These are phyloP conservation scores for Aegle marmelos DNA, from an alignment of 345 rosid species.

Conservation along the genomic window DNA sequence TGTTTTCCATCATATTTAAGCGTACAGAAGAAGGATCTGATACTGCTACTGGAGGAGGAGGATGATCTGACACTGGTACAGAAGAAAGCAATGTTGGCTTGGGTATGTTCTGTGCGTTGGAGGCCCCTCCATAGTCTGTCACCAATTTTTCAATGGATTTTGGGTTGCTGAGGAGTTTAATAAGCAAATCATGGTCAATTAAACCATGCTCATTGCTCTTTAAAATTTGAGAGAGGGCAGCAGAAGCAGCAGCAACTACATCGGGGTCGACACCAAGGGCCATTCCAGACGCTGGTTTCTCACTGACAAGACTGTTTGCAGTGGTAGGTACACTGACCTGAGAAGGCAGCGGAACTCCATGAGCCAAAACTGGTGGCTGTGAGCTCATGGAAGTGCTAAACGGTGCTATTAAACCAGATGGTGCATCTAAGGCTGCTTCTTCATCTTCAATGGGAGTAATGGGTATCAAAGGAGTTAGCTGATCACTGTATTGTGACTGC, in stretches of 20 bases:
- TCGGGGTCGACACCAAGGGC: conserved; percentile 46
- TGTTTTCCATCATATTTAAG: conserved; percentile 39
- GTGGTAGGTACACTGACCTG: conserved; percentile 22
- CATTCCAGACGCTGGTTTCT: conserved; percentile 33
- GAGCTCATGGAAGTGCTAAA: conserved; percentile 24
- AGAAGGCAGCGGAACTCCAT: conserved; percentile 28
- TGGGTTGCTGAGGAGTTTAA: conserved; percentile 78
- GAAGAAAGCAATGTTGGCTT: conserved; percentile 22
- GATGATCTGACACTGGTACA: conserved; percentile 18
- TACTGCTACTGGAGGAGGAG: conserved; percentile 15
- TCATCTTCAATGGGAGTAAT: conserved; percentile 85
- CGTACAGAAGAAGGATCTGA: conserved; percentile 36
- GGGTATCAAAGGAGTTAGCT: conserved; percentile 57
- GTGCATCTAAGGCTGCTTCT: conserved; percentile 44
- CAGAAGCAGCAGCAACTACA: conserved; percentile 59
- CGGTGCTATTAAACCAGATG: conserved; percentile 31
- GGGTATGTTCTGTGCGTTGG: conserved; percentile 34
- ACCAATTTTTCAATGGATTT: conserved; percentile 71
- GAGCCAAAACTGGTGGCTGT: conserved; percentile 30
- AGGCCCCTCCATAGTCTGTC: conserved; percentile 44
- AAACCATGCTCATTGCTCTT: conserved; percentile 62
- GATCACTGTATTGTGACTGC: conserved; percentile 38
- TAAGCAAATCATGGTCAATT: conserved; percentile 78
- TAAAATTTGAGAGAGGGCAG: conserved; percentile 64
- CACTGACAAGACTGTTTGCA: conserved; percentile 25